These are phyloP conservation scores for Cladosporium sp. DNA, from an alignment of 2,329 filamentous ascomycete species.

Conservation along the genomic window DNA sequence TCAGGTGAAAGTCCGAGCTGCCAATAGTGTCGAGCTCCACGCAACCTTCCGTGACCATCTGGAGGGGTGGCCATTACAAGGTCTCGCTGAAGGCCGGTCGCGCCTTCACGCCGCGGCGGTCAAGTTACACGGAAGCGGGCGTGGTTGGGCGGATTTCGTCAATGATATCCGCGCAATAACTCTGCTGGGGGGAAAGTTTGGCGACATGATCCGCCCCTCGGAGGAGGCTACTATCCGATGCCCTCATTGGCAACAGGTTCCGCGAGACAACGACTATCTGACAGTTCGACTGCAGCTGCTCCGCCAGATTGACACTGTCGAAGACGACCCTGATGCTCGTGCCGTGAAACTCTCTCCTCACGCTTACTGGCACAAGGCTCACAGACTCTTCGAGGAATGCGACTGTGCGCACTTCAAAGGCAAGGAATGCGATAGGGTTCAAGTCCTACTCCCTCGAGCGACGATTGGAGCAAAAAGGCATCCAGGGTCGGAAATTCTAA, in stretches of 20 bases:
- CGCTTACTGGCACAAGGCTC: not conserved
- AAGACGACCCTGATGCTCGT: not conserved
- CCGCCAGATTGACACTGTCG: not conserved
- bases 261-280: not conserved
- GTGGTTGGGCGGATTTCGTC: not conserved
- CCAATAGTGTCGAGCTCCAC: not conserved
- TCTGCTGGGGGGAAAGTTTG: not conserved
- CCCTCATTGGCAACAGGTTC: not conserved
- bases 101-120: not conserved
- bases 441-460: too few relatives aligned
- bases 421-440: too few relatives aligned
- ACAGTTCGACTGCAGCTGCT: not conserved
- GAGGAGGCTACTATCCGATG: not conserved
- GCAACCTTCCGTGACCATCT: too few relatives aligned
- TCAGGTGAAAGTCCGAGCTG: not conserved
- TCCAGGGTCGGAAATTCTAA: too few relatives aligned
- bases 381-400: not conserved
- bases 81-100: too few relatives aligned
- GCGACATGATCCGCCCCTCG: not conserved
- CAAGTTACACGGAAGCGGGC: not conserved
- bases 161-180: not conserved
- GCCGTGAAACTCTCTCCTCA: not conserved
- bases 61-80: too few relatives aligned
- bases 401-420: too few relatives aligned
- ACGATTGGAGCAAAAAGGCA: too few relatives aligned